phyloP scores from a whole-genome alignment of 2,329 filamentous ascomycete species.

The Metarhizium anisopliae region DNA sequence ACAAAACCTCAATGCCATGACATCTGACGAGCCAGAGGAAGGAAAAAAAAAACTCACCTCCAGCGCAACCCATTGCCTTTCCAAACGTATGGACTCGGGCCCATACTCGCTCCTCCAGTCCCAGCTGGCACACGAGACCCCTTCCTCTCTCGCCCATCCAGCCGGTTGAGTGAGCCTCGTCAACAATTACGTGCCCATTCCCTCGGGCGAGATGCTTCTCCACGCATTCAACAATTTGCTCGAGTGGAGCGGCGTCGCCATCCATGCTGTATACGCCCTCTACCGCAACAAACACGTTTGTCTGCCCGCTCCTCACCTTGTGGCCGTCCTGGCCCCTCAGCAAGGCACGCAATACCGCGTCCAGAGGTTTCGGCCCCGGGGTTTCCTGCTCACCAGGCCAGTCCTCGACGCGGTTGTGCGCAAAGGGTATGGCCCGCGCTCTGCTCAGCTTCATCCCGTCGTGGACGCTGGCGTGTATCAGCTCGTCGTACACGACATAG shows the following conservation, averaged over 20 bases:
- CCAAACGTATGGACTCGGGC: constrained; percentile 57
- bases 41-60: constrained; percentile 41
- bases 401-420: constrained; percentile 42
- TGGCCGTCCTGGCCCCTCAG: constrained; percentile 22
- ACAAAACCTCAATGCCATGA: not conserved
- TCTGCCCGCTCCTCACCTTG: constrained; percentile 24
- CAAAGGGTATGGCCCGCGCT: constrained; percentile 42
- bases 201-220: constrained; percentile 43
- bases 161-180: constrained; percentile 61
- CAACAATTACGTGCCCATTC: constrained; percentile 56
- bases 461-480: constrained; percentile 70
- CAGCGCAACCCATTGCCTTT: constrained; percentile 59
- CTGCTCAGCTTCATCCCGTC: constrained; percentile 65
- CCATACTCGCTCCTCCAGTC: constrained; percentile 46
- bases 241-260: constrained; percentile 60
- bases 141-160: constrained; percentile 46
- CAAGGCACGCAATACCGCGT: constrained; percentile 20
- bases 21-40: not conserved
- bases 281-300: constrained; percentile 57
- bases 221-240: constrained; percentile 48
- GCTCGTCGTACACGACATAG: constrained; percentile 61
- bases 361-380: constrained; percentile 12
- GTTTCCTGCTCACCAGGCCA: not conserved
- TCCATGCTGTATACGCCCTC: constrained; percentile 79
- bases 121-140: constrained; percentile 48